phyloP scores from a whole-genome alignment of 2,329 filamentous ascomycete genomes.

The Colletotrichum sublineola region DNA sequence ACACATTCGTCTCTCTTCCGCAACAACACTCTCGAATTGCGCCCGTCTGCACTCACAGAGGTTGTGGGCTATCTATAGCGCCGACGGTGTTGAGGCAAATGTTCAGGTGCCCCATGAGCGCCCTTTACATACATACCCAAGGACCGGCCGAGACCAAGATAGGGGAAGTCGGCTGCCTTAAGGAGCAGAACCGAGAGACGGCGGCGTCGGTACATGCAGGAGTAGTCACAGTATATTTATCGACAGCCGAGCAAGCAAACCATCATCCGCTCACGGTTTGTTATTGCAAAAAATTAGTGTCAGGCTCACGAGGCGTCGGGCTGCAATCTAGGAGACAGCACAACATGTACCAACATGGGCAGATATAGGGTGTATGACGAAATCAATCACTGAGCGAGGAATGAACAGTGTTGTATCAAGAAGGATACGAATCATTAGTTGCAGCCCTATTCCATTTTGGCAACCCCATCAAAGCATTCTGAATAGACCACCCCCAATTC shows the following conservation, averaged over 20 bases:
- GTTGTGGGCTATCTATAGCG: background rate
- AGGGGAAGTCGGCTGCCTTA: too few species aligned
- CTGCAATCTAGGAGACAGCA: background rate
- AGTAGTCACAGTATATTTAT: background rate
- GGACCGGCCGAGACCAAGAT: background rate
- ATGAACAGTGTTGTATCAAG: background rate
- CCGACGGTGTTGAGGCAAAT: background rate
- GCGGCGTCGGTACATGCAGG: background rate
- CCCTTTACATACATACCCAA: background rate
- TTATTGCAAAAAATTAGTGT: too few species aligned
- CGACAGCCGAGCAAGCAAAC: background rate
- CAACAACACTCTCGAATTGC: background rate
- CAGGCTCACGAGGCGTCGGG: background rate
- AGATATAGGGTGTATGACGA: background rate
- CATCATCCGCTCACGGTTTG: background rate
- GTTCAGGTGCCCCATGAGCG: background rate
- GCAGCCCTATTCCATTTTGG: slow-evolving; percentile 40
- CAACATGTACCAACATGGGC: background rate
- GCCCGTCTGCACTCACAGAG: background rate
- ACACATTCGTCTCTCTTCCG: background rate
- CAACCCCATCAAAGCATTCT: slow-evolving; percentile 37
- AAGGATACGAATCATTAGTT: slow-evolving; percentile 20
- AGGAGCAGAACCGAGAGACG: background rate
- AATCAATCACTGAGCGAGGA: background rate
- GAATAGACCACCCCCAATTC: slow-evolving; percentile 39